Evolutionary conservation across 257 asterid species (phyloP), one percentile per base, ranked within the genome.

Genomic region (Catharanthus roseus): DNA sequence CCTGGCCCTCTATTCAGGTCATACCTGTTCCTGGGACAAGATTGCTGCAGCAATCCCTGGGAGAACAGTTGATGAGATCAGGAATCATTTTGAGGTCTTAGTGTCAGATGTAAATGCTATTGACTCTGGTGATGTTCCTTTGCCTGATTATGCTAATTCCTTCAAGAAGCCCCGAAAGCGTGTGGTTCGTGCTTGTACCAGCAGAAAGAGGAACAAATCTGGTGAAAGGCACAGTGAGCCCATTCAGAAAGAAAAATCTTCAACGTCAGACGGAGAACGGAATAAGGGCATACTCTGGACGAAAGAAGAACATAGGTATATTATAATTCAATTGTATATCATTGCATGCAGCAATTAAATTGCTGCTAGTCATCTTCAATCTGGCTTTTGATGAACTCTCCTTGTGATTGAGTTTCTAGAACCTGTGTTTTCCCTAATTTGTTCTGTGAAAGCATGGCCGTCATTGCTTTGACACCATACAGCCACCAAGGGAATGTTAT

Each of bases 221-320:
- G 50, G 7, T 5, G 4, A 54, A 26, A 19, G 10, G 62, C 56
- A 5, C 41, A 60, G 31, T 65, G 69, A 44, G 50, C 31, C 73
- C 9, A 6, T 34, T 71, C 13, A 44, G 26, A 53, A 68, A 65
- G 79, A 56, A 55, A 82, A 42, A 68, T 58, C 75, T 62, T 11
- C 41, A 3, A 65, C n/a, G 51, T 54, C 28, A 38, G 26, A 73
- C 50, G 72, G 18, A n/a, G 54, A 49, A n/a, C 69, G 69, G 55
- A 71, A 42, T 33, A 74, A n/a, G 72, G 85, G 84, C 38, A 47
- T n/a, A 51, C 80, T 80, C 71, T 85, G 89, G 89, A 75, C 90
- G 4, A 72, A 76, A 75, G 82, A 82, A 65, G 87, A 87, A 77
- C 90, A 82, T 54, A 75, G 82, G 88, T 85, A 28, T 31, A 38